A percentile compares a stretch with the other conserved stretches of the same genome.
Conservation (phyloP, 208 protist genomes). For the Histomonas meleagridis region DNA sequence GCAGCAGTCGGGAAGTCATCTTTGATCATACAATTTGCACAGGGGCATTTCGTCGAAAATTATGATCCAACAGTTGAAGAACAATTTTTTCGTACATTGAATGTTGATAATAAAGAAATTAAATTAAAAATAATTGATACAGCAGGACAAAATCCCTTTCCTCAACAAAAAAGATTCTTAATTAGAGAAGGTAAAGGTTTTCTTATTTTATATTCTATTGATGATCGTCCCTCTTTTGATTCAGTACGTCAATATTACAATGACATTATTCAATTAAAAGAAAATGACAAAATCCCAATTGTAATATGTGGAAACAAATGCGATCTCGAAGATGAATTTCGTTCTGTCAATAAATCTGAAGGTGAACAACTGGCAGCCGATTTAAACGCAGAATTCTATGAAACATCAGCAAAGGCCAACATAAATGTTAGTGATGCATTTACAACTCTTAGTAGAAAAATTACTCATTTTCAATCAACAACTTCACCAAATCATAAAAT, state of each 20-base stretch:
- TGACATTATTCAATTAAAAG: too few relatives aligned
- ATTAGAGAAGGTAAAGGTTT: neutral
- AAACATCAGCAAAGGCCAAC: neutral
- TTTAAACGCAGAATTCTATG: neutral
- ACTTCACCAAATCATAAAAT: too few relatives aligned
- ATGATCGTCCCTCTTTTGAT: neutral
- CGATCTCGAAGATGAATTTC: neutral
- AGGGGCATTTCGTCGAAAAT: neutral
- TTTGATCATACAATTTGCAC: neutral
- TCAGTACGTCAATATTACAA: neutral
- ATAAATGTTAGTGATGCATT: too few relatives aligned
- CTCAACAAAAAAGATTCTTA: neutral
- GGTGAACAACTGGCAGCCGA: neutral
- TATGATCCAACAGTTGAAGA: constrained; percentile 2
- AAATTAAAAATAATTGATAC: neutral
- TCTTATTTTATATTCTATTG: neutral
- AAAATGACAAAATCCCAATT: neutral
- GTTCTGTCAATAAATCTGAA: neutral
- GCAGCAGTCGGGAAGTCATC: neutral
- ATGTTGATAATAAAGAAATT: neutral
- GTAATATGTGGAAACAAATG: neutral
- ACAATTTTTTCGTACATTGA: neutral
- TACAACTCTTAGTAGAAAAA: too few relatives aligned
- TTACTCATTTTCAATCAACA: too few relatives aligned
- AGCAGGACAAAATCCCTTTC: neutral